Evolutionary conservation across 768 basidiomycete genomes (phyloP).

Genomic region (Cystofilobasidium capitatum): DNA sequence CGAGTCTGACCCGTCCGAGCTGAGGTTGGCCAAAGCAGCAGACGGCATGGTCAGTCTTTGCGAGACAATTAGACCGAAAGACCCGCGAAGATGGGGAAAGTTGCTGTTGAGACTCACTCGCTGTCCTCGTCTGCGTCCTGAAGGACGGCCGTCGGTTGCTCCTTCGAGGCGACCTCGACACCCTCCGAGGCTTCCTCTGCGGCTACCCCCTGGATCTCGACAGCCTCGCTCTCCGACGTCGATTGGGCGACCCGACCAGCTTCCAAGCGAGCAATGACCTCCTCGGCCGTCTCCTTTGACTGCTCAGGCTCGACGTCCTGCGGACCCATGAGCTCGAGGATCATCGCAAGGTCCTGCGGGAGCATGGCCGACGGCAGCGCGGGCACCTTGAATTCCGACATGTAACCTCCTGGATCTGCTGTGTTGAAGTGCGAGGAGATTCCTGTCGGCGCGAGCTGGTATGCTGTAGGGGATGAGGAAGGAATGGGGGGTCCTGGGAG

Average conservation of each 20-base stretch:
- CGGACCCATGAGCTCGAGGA: conserved; percentile 9
- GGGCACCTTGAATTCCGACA: conserved; percentile 6
- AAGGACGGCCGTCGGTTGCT: neutral
- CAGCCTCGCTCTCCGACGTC: neutral
- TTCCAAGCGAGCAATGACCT: neutral
- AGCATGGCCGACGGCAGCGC: neutral
- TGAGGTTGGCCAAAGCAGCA: neutral
- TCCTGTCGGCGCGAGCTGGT: too few relatives aligned
- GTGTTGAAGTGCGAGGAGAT: too few relatives aligned
- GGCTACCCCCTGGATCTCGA: neutral
- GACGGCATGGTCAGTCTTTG: neutral
- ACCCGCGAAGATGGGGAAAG: neutral
- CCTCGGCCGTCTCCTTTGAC: neutral
- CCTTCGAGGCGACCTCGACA: neutral
- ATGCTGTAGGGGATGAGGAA: too few relatives aligned
- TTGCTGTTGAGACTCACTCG: conserved; percentile 4
- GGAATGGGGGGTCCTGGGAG: too few relatives aligned
- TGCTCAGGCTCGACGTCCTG: neutral
- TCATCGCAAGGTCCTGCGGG: conserved; percentile 15
- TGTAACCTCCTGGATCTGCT: too few relatives aligned
- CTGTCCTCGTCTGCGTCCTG: neutral
- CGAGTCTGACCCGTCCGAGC: neutral
- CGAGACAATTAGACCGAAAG: neutral
- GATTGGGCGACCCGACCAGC: neutral
- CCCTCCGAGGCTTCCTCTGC: neutral